Evolutionary conservation across 2,329 filamentous ascomycete species (phyloP).

Genomic region (Magnaporthiopsis poae): DNA sequence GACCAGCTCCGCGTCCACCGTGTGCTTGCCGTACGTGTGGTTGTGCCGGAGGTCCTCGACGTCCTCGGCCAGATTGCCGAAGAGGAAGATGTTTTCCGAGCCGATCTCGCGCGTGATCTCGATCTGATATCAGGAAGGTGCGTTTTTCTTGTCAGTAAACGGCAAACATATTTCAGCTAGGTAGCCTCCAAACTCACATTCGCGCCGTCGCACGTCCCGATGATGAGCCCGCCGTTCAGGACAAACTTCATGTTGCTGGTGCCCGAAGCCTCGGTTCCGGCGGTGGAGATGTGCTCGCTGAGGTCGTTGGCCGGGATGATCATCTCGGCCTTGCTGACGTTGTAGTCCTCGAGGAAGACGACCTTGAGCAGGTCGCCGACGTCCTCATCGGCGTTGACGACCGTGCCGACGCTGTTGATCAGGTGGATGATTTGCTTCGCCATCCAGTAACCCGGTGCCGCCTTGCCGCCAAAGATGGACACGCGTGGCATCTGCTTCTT

Average conservation of each 20-base stretch:
- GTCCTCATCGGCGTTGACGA: constrained; percentile 86
- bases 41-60: constrained; percentile 89
- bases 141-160: constrained; percentile 10
- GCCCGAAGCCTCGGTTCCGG: constrained; percentile 80
- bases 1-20: constrained; percentile 64
- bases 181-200: constrained; percentile 53
- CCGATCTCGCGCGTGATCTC: constrained; percentile 96
- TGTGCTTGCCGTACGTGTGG: constrained; percentile 74
- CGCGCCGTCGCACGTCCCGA: constrained; percentile 93
- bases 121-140: constrained; percentile 45
- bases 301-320: constrained; percentile 90
- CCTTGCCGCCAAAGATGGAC: constrained; percentile 95
- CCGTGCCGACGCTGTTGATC: constrained; percentile 79
- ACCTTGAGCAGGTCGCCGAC: constrained; percentile 93
- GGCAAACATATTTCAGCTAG: too few relatives aligned
- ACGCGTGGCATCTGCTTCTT: constrained; percentile 83
- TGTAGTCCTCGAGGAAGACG: constrained; percentile 95
- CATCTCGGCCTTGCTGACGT: constrained; percentile 97
- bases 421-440: constrained; percentile 97
- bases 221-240: constrained; percentile 90
- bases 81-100: constrained; percentile 96
- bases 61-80: constrained; percentile 89
- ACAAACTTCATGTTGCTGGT: constrained; percentile 99
- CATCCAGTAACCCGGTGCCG: constrained; percentile 99
- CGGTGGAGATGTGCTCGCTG: constrained; percentile 96